These are phyloP conservation scores for Clonostachys rosea DNA, from an alignment of 2,329 filamentous ascomycete genomes.

Conservation along the genomic window DNA sequence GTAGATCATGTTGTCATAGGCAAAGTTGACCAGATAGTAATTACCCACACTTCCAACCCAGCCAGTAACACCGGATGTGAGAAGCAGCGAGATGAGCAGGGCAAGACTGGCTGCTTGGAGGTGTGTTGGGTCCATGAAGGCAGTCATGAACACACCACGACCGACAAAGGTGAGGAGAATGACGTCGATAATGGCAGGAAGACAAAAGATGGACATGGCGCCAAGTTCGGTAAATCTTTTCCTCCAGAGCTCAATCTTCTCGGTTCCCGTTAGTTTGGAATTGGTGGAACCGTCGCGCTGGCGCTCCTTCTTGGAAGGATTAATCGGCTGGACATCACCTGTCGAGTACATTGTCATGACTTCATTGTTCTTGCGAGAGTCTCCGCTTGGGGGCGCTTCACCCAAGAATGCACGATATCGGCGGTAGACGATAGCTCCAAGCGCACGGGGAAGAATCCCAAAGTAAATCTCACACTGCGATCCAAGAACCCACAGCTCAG, in stretches of 20 bases:
- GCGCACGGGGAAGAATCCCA: conserved; percentile 42
- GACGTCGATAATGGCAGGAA: conserved; percentile 59
- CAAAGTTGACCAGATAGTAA: conserved; percentile 47
- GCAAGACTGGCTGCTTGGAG: conserved; percentile 49
- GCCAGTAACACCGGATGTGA: conserved; percentile 56
- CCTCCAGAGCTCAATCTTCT: conserved; percentile 9
- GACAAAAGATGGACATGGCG: conserved; percentile 56
- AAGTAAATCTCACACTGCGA: conserved; percentile 61
- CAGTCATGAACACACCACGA: conserved; percentile 56
- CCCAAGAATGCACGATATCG: conserved; percentile 18
- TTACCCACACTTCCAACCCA: conserved; percentile 60
- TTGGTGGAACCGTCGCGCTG: not conserved
- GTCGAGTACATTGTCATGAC: conserved; percentile 27
- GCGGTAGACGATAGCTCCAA: conserved; percentile 36
- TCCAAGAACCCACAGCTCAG: conserved; percentile 58
- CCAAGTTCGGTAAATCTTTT: conserved; percentile 38
- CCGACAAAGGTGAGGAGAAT: conserved; percentile 53
- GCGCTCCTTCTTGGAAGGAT: not conserved
- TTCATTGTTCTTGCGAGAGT: conserved; percentile 14
- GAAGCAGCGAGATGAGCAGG: conserved; percentile 51
- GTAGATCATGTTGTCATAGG: conserved; percentile 33
- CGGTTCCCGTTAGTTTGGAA: conserved; percentile 3
- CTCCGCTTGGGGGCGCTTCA: conserved; percentile 13
- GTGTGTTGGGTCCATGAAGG: conserved; percentile 46
- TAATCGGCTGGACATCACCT: conserved; percentile 9